These are phyloP conservation scores for Exophiala calicioides DNA, from an alignment of 2,329 filamentous ascomycete genomes.

Conservation along the genomic window DNA sequence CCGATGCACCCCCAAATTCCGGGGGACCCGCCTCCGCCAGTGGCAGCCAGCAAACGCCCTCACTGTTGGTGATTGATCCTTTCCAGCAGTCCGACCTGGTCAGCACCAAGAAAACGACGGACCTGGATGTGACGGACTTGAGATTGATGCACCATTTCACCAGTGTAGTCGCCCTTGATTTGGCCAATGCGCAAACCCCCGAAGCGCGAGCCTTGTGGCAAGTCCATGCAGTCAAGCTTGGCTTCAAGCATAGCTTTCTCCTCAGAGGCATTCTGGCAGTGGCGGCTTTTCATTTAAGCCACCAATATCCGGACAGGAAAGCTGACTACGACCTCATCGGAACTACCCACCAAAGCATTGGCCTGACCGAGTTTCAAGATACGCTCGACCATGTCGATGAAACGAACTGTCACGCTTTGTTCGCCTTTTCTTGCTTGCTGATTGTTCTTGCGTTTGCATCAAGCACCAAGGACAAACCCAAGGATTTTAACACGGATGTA, in stretches of 20 bases:
- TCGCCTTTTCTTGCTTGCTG: slow-evolving; percentile 43
- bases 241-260: slow-evolving; percentile 47
- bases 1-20: slow-evolving; percentile 11
- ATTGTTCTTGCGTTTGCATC: slow-evolving; percentile 42
- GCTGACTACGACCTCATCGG: slow-evolving; percentile 40
- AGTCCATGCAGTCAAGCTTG: slow-evolving; percentile 39
- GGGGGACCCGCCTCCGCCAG: slow-evolving; percentile 10
- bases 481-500: slow-evolving; percentile 33
- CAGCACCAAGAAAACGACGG: slow-evolving; percentile 30
- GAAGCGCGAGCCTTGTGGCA: slow-evolving; percentile 39
- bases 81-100: slow-evolving; percentile 29
- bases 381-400: slow-evolving; percentile 41
- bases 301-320: slow-evolving; percentile 38
- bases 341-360: slow-evolving; percentile 40
- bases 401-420: slow-evolving; percentile 46
- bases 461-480: slow-evolving; percentile 25
- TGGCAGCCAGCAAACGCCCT: slow-evolving; percentile 13
- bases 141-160: slow-evolving; percentile 43
- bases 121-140: slow-evolving; percentile 39
- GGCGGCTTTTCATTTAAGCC: slow-evolving; percentile 47
- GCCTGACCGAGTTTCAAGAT: slow-evolving; percentile 38
- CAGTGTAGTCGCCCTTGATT: slow-evolving; percentile 38
- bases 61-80: slow-evolving; percentile 21
- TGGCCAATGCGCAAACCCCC: slow-evolving; percentile 36
- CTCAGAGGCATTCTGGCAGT: slow-evolving; percentile 47